Evolutionary conservation across 2,329 filamentous ascomycete species (phyloP), one percentile per base, ranked within the genome.

Genomic region (Macrophomina phaseolina): DNA sequence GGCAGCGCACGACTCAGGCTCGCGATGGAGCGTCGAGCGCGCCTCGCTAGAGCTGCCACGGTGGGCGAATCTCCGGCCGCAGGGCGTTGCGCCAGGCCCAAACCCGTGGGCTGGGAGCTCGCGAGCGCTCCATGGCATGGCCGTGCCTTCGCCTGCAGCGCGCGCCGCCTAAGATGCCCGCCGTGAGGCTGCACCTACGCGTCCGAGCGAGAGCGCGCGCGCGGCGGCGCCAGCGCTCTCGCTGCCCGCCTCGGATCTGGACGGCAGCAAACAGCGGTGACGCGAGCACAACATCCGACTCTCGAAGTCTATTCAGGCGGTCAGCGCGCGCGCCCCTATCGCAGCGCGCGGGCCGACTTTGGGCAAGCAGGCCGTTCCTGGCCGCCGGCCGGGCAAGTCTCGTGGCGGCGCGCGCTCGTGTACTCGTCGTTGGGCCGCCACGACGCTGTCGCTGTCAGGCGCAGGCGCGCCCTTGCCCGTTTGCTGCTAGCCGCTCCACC

Each of bases 271-370:
- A 62, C 58, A 62, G 58, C 58, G 58, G 58, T 62, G 58, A 62
- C 58, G 58, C 58, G 45, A 48, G 58, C 58, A 62, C 58, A 49
- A 62, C 58, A 62, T 62, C 58, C 58, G 58, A 62, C 45, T 62
- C 58, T 61, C 42, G 18, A 62, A 62, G 58, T 62, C 58, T 62
- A 62, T 62, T 62, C 58, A 34, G 58, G 58, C 58, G 58, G 58
- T 62, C 58, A 62, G 45, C 40, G 42, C 56, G 42, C 56, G 42
- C 56, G 28, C 56, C 56, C 58, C 58, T 62, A 62, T 62, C 58
- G 58, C 58, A 48, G 58, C 32, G 58, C 58, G 32, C 58, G 58
- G 58, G 58, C 58, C 58, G 58, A 62, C 46, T 62, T 49, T 62
- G 58, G 58, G 58, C 58, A 30, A 61, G 56, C 56, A 48, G 56